phyloP scores from a whole-genome alignment of 2,329 filamentous ascomycete species.

The Thielaviopsis musarum region DNA sequence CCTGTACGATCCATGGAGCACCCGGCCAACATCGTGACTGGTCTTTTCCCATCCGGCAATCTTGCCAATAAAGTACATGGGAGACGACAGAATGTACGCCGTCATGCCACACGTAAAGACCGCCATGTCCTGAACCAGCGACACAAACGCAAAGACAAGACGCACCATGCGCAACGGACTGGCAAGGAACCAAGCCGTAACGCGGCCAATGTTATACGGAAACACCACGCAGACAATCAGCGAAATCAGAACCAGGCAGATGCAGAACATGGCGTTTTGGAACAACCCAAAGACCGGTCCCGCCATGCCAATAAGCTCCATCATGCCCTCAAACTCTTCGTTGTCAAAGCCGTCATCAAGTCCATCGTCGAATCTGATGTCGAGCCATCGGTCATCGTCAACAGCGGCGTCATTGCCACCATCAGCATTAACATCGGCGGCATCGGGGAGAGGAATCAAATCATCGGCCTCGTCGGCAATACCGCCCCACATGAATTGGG shows the following conservation, averaged over 20 bases:
- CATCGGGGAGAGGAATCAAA: slow-evolving; percentile 17
- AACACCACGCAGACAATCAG: slow-evolving; percentile 75
- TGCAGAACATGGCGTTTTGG: slow-evolving; percentile 90
- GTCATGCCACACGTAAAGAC: slow-evolving; percentile 45
- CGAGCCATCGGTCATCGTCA: background rate
- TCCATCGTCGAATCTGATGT: slow-evolving; percentile 1
- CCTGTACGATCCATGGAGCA: background rate
- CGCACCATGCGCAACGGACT: slow-evolving; percentile 64
- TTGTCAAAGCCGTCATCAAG: slow-evolving; percentile 43
- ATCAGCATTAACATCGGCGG: slow-evolving; percentile 42
- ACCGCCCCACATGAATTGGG: slow-evolving; percentile 46
- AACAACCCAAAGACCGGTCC: slow-evolving; percentile 78
- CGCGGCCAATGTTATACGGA: slow-evolving; percentile 80
- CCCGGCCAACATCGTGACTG: slow-evolving; percentile 12
- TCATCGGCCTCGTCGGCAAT: slow-evolving; percentile 20
- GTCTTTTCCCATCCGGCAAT: slow-evolving; percentile 13
- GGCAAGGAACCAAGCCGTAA: slow-evolving; percentile 62
- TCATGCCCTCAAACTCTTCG: slow-evolving; percentile 88
- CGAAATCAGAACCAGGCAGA: slow-evolving; percentile 73
- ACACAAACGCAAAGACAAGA: slow-evolving; percentile 56
- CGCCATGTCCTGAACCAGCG: slow-evolving; percentile 58
- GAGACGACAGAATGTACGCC: slow-evolving; percentile 2
- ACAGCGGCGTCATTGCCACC: slow-evolving; percentile 31
- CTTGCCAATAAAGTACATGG: slow-evolving; percentile 8
- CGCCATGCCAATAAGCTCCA: slow-evolving; percentile 93